phyloP scores from a whole-genome alignment of 805 yeast species.

The Saccharomycopsis sp. region DNA sequence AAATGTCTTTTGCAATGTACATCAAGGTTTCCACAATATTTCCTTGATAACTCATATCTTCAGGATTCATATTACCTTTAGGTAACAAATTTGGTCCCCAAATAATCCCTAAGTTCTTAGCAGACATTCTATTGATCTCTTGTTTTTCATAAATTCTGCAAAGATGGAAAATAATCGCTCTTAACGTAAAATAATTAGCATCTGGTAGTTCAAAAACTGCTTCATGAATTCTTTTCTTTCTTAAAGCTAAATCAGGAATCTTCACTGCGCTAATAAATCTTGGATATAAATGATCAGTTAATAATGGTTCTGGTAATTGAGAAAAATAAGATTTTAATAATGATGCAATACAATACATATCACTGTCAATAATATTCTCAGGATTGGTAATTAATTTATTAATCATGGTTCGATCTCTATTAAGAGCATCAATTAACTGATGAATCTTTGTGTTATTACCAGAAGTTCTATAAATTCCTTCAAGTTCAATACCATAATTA shows the following conservation, averaged over 20 bases:
- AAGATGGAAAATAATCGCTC: conserved; percentile 79
- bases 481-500: conserved; percentile 70
- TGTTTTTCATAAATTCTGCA: conserved; percentile 58
- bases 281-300: conserved; percentile 52
- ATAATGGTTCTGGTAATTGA: conserved; percentile 76
- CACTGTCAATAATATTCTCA: conserved; percentile 56
- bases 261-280: conserved; percentile 62
- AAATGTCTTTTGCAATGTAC: conserved; percentile 72
- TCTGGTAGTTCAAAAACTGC: conserved; percentile 86
- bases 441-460: conserved; percentile 71
- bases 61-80: conserved; percentile 48
- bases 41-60: conserved; percentile 68
- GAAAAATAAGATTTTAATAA: conserved; percentile 76
- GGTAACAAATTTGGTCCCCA: conserved; percentile 91
- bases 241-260: conserved; percentile 48
- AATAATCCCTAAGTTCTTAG: conserved; percentile 71
- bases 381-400: conserved; percentile 41
- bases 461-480: conserved; percentile 81
- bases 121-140: conserved; percentile 66
- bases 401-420: conserved; percentile 61
- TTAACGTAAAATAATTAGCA: conserved; percentile 85
- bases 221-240: conserved; percentile 72
- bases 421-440: conserved; percentile 61
- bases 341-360: conserved; percentile 81
- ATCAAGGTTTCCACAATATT: conserved; percentile 77